These are phyloP conservation scores for Hanseniaspora mollemarum DNA, from an alignment of 805 yeast species.

Conservation along the genomic window DNA sequence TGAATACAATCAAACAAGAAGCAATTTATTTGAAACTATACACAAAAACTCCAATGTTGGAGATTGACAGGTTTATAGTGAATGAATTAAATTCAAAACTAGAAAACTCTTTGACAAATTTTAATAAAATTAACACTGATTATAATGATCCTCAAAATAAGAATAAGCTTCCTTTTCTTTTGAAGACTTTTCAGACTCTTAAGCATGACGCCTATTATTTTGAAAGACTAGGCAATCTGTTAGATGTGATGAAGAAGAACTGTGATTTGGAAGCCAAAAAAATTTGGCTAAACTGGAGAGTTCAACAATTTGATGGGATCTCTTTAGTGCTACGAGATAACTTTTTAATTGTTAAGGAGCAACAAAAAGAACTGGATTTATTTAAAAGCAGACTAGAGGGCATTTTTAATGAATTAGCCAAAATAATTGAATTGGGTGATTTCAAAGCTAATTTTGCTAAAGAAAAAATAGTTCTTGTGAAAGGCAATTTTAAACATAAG, in stretches of 20 bases:
- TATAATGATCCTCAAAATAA: conserved; percentile 6
- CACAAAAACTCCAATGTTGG: conserved; percentile 13
- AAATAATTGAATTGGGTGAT: conserved; percentile 19
- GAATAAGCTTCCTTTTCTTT: neutral
- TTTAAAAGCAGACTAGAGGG: conserved; percentile 18
- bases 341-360: conserved; percentile 22
- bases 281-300: conserved; percentile 56
- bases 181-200: conserved; percentile 1
- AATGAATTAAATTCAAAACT: conserved; percentile 11
- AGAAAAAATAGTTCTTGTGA: neutral
- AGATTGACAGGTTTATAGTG: conserved; percentile 11
- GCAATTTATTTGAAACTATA: neutral
- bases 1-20: neutral
- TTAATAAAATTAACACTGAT: conserved; percentile 3
- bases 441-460: neutral
- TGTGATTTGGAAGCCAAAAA: conserved; percentile 43
- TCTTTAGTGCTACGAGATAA: conserved; percentile 28
- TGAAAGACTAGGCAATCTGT: neutral
- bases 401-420: conserved; percentile 21
- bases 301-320: conserved; percentile 39
- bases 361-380: conserved; percentile 20
- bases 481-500: neutral
- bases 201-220: neutral
- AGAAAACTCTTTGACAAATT: conserved; percentile 2
- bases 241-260: conserved; percentile 35